Evolutionary conservation across 2,329 filamentous ascomycete genomes (phyloP), one percentile per base, ranked within the genome.

Genomic region (Ambrosiella xylebori): DNA sequence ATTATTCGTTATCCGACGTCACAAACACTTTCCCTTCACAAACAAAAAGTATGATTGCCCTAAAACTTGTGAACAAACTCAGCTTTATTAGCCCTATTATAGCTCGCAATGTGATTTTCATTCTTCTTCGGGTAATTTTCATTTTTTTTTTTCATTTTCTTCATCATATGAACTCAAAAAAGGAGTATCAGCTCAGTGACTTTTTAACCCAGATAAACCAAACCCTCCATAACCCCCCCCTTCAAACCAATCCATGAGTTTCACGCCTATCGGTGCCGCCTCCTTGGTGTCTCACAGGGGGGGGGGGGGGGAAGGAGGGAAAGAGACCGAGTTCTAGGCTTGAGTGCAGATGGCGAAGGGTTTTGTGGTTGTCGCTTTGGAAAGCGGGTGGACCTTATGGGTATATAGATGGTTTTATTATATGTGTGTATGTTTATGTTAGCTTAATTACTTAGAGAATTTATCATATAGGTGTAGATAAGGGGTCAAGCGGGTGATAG

Each of bases 161-260:
- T 41, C 11, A 11, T 41, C n/a, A 41, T 9, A 41, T n/a, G n/a
- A 41, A n/a, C n/a, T 41, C 11, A 41, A 41, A 12, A 41, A 51
- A 35, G 17, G 13, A 35, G 41, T n/a, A 51, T 27, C 5, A 8
- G 13, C 11, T 17, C n/a, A 17, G n/a, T n/a, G n/a, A 15, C 7
- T 17, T 13, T 47, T 47, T 47, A 8, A 15, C 8, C n/a, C 44
- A 15, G 44, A 13, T 47, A 35, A 35, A 35, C 2, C 19, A 27
- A 11, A 51, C 35, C 5, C 1, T 37, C 17, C 45, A n/a, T 15
- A 49, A 15, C 13, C 3, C 15, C 47, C 54, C 45, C 58, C 58
- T 54, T 59, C 58, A 59, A 59, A 59, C 27, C 27, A 27, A 27
- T 54, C 54, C 49, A 39, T 49, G 58, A 36, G 58, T 59, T 59